Conservation (phyloP, 2,329 filamentous ascomycete species). For the Aureobasidium sp. region DNA sequence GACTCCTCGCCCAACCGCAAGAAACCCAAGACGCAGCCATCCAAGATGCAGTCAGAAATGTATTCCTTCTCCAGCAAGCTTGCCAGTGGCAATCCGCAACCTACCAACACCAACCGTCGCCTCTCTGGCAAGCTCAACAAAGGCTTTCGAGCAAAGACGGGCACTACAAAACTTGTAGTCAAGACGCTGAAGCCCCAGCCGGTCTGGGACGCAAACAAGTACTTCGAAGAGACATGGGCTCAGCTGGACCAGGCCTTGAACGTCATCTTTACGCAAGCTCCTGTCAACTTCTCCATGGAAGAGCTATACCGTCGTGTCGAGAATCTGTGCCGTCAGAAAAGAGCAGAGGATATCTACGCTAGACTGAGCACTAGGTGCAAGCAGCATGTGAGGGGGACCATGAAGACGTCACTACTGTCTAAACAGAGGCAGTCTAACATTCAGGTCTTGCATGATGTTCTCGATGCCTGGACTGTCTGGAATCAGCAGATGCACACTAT, state of each 20-base stretch:
- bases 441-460: conserved; percentile 53
- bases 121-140: neutral
- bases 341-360: conserved; percentile 59
- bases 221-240: conserved; percentile 66
- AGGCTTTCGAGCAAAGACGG: conserved; percentile 61
- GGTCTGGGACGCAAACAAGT: conserved; percentile 61
- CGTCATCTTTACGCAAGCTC: conserved; percentile 62
- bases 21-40: neutral
- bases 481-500: conserved; percentile 67
- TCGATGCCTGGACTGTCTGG: conserved; percentile 68
- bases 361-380: conserved; percentile 60
- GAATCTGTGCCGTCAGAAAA: conserved; percentile 75
- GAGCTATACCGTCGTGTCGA: conserved; percentile 85
- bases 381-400: conserved; percentile 46
- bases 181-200: conserved; percentile 72
- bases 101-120: neutral
- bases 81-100: neutral
- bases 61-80: conserved; percentile 8
- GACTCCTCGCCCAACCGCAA: neutral
- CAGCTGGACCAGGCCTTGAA: conserved; percentile 67
- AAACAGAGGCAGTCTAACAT: conserved; percentile 51
- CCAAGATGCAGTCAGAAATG: conserved; percentile 8
- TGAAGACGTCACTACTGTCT: conserved; percentile 54
- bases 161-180: conserved; percentile 80
- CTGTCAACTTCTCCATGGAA: conserved; percentile 63